Base-by-base conservation (phyloP, 345 rosid genomes). In the Aethionema arabicum region DNA sequence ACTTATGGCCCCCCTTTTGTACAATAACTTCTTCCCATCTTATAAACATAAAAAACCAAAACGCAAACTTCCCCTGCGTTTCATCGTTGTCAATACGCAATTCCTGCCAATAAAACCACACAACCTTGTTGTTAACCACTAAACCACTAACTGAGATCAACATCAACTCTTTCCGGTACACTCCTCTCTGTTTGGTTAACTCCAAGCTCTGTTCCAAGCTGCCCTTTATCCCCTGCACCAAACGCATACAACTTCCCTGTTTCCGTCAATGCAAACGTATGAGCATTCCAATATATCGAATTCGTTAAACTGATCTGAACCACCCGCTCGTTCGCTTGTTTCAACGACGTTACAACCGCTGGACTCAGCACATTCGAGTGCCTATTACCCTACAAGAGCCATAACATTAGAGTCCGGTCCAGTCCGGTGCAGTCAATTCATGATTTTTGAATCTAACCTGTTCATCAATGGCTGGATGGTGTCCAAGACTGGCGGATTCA, bases 151-250 rank as follows among this genome's bases (percentile, higher is more conserved):
- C 76, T 75, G 69, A 93, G 86, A 72, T 90, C 83, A 9, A 90
- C 62, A 10, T 80, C 80, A 35, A 93, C 95, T 52, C 56, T 75
- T 63, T 90, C 95, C 0, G 97, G 99, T 37, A 77, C 75, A 61
- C 81, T 92, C 73, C 93, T 79, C 77, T 90, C 92, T 0, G 88
- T 79, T 57, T 83, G 90, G 88, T 80, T 79, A 52, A 73, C 76
- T 6, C 76, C 78, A 29, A 86, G 90, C 66, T 84, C 84, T 54
- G 78, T 52, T 33, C 99, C 99, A n/a, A 93, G 92, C 81, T 93
- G 99, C 61, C 99, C 99, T 30, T 90, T 90, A 79, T 93, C 99
- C 0, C 99, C 99, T 1, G 97, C 96, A 1, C 99, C 99, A 46
- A 93, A 90, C 0, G 97, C 96, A 3, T 74, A 93, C 0, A 93